Evolutionary conservation across 1,284 basidiomycete species (phyloP), one percentile per base, ranked within the genome.

Genomic region (Chiua sp.): DNA sequence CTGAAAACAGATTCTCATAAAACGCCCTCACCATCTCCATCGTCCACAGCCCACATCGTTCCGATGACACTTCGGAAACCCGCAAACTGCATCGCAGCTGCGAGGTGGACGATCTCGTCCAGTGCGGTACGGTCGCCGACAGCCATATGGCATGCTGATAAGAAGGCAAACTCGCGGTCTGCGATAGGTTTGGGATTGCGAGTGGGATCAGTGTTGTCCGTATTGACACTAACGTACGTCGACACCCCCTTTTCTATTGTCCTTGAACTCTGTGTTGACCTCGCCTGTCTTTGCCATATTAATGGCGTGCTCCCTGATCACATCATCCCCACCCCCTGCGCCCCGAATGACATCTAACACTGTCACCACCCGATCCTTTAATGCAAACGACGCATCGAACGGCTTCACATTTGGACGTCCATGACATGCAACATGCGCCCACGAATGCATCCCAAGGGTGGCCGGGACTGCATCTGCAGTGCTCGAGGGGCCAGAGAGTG

Each of bases 401-500:
- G 77, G 75, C 3, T 68, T 63, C 1, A 44, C 11, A 30, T 63
- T 51, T 6, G 64, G 59, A 0, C 33, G 57, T 0, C 64, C 75
- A 32, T 75, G 74, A 8, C 69, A 76, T 1, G 73, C 68, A 10
- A 77, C 53, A 33, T 77, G 73, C 0, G 57, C 62, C 68, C 75
- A 75, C 0, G 60, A 30, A 47, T 71, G 68, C 8, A 62, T 56
- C 22, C 59, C 44, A 15, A 74, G 55, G 26, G 60, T 62, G 20
- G 49, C 2, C 44, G 59, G 35, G 11, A 65, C 62, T 11, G 66
- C 59, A 3, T 61, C 51, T 0, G 53, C 59, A 7, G 59, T 63
- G 13, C 61, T 55, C 11, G 60, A 55, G 13, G 62, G 47, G 5
- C 59, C 69, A 0, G 62, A 53, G 11, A 74, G 56, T 6, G 30